Base-by-base conservation (phyloP, 1,139 yeast species). In the Suhomyces bolitotheri region DNA sequence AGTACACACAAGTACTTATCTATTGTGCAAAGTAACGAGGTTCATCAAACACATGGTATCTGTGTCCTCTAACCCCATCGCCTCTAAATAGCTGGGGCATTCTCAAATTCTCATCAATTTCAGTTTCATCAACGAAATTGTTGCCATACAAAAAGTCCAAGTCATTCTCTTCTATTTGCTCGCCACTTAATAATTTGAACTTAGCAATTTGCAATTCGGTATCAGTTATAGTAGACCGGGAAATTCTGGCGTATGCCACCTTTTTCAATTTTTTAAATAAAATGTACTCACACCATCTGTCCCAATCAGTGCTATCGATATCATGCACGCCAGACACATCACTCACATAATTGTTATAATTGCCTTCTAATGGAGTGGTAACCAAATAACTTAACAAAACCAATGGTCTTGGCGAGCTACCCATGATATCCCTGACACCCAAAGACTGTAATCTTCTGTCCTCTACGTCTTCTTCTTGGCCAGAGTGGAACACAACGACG, bases 241-340 rank as follows among this genome's bases (percentile, higher is more conserved):
- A 82, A 26, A 92, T 84, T 59, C 98, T 80, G 2, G 97, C 97
- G 58, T 92, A 92, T 1, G 95, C 97, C 2, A 86, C 80, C 60
- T 96, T 84, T 59, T 80, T 83, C 62, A 92, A 67, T 41, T 84
- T 82, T 59, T 92, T 85, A 74, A 84, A 92, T 47, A 92, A 66
- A 44, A 92, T 89, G 63, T 92, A 92, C 64, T 92, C 95, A 66
- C 98, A 92, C 98, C 98, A 92, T 65, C 98, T 78, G 57, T 92
- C 98, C 84, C 94, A 87, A 58, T 92, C 98, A 8, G 84, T 71
- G 34, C 90, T 82, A 57, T 92, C 98, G 47, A 92, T 89, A 59
- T 92, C 98, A 50, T 82, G 78, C 92, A 92, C 87, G 29, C 96
- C 83, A 2, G 94, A 81, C 47, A 69, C 62, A 35, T 83, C 84